A percentile compares a stretch with the other conserved stretches of the same genome.
Conservation (phyloP, 148 eudicot genomes). For the Talinum fruticosum region DNA sequence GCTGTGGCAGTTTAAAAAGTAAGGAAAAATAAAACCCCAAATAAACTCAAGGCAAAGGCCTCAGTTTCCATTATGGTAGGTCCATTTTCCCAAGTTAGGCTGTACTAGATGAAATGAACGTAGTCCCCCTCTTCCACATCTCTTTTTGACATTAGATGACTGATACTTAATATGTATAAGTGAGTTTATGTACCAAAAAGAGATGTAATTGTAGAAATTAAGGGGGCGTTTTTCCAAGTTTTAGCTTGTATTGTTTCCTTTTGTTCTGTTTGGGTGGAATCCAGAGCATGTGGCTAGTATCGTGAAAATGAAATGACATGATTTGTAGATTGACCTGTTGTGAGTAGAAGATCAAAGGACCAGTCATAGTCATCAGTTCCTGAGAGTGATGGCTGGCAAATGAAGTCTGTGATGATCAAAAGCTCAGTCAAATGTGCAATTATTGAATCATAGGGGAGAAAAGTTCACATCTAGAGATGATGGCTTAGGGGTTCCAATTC, state of each 20-base stretch:
- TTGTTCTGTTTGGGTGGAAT: neutral
- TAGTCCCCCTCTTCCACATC: neutral
- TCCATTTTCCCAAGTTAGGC: conserved; percentile 11
- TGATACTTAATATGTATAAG: neutral
- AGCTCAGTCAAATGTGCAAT: conserved; percentile 13
- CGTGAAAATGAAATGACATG: neutral
- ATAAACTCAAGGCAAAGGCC: neutral
- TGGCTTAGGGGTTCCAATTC: neutral
- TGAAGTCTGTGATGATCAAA: conserved; percentile 12
- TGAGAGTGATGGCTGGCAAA: conserved; percentile 2
- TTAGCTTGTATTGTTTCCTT: neutral
- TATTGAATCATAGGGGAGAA: neutral
- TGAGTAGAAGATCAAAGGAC: conserved; percentile 22
- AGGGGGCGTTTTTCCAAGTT: neutral
- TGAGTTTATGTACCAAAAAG: too few species aligned
- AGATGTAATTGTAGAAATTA: neutral
- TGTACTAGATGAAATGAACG: conserved; percentile 3
- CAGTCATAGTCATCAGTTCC: conserved; percentile 10
- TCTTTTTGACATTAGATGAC: conserved; percentile 4
- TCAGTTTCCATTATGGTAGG: neutral
- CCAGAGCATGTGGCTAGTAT: neutral
- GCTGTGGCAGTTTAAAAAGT: conserved; percentile 45
- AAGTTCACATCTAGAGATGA: neutral
- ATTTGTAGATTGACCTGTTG: conserved; percentile 19
- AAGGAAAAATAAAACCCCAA: neutral